A percentile compares a stretch with the other conserved stretches of the same genome.
These are phyloP conservation scores for Psilocybe cyanescens DNA, from an alignment of 768 basidiomycete genomes.

Conservation along the genomic window DNA sequence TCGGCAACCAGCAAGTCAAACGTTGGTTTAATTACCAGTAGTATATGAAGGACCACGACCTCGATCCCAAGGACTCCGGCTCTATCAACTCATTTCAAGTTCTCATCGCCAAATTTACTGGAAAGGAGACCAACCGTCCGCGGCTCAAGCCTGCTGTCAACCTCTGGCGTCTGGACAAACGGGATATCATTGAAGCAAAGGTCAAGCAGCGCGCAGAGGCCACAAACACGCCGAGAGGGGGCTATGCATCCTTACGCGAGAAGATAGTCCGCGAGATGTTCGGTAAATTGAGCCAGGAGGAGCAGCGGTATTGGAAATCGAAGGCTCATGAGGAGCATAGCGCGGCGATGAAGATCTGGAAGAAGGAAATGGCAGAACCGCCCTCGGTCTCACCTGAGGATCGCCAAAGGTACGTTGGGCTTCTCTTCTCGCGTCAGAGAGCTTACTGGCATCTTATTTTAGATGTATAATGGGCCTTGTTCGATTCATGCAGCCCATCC, in stretches of 20 bases:
- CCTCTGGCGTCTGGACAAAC: conserved; percentile 5
- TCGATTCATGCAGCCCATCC: not conserved
- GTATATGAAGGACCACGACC: conserved; percentile 16
- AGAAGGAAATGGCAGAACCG: not conserved
- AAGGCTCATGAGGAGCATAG: not conserved
- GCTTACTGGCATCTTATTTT: not conserved
- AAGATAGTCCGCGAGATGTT: conserved; percentile 2
- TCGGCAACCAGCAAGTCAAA: conserved; percentile 17
- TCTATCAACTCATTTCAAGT: conserved; percentile 1
- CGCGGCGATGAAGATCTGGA: not conserved
- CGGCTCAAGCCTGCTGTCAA: conserved; percentile 2
- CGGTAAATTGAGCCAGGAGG: not conserved
- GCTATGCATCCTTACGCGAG: not conserved
- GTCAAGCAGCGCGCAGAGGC: not conserved
- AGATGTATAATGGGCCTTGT: not conserved
- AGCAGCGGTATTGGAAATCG: not conserved
- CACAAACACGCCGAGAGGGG: not conserved
- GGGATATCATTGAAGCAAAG: not conserved
- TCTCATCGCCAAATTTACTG: conserved; percentile 14
- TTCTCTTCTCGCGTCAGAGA: no score
- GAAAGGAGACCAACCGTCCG: not conserved
- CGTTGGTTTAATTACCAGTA: conserved; percentile 19
- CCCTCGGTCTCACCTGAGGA: conserved; percentile 7
- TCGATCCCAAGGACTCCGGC: conserved; percentile 5
- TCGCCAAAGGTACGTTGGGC: conserved; percentile 11